Evolutionary conservation across 495 filamentous ascomycete genomes (phyloP), one percentile per base, ranked within the genome.

Genomic region (Collariella sp.): DNA sequence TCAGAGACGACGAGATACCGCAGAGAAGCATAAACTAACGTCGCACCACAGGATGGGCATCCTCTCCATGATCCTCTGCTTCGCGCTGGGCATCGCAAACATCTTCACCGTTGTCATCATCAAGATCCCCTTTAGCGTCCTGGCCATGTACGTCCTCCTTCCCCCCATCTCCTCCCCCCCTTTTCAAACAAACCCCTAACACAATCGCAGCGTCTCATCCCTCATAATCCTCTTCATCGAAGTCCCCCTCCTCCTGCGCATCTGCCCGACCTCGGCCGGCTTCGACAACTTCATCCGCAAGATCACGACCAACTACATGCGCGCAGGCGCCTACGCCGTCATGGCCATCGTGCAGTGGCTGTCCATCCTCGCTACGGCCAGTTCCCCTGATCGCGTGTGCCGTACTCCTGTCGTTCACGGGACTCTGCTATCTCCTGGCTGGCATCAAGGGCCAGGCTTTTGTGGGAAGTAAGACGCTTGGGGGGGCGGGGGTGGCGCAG

Each of bases 151-250:
- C 70, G 89, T 61, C 9, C 20, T 15, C 24, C 26, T 26, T 50
- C 6, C 16, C 42, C 33, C 22, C 11, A 22, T 47, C 26, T 20
- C 19, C 19, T 22, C 24, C 13, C 13, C 41, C 35, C 35, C 16
- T 45, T 41, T 19, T 38, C 7, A 40, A 67, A 91, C 40, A 89
- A 91, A 77, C 33, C 51, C 29, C 31, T 26, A 35, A 10, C 10
- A 18, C 46, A 31, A 29, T 18, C 20, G 7, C 24, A 96, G 91
- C 26, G 72, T 84, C 40, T 95, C 78, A 47, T 79, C 83, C 38
- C 84, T 95, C 68, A 68, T 97, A 65, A 83, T 99, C 70, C 76
- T 99, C 76, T 99, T 99, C 79, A 80, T 96, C 69, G 93, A 99
- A 69, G 84, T 99, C 16, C 93, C 93, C 10, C 85, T 96, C 59